phyloP scores from a whole-genome alignment of 257 asterid genomes.

The Nicotiana tabacum region DNA sequence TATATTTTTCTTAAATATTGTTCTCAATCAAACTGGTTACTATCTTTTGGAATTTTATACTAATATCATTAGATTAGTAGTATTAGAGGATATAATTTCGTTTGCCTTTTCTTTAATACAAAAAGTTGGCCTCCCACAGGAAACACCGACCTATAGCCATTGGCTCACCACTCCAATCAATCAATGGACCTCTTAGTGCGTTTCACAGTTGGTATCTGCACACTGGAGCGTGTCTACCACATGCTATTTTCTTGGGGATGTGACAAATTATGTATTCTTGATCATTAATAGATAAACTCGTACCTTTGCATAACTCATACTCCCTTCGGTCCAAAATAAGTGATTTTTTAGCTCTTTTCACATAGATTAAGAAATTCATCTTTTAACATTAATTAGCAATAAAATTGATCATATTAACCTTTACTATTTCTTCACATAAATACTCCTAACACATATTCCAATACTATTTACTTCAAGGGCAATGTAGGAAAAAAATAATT shows the following conservation, averaged over 20 bases:
- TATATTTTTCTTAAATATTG: no score
- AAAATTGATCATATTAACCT: no score
- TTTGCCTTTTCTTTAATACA: slow-evolving; percentile 4
- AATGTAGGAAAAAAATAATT: no score
- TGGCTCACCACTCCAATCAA: slow-evolving; percentile 39
- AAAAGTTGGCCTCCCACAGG: slow-evolving; percentile 16
- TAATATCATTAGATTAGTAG: background rate
- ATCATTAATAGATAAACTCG: no score
- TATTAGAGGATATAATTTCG: background rate
- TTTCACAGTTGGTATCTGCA: slow-evolving; percentile 39
- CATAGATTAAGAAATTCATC: no score
- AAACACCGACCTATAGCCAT: slow-evolving; percentile 25
- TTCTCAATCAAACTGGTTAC: background rate
- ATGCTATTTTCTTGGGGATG: slow-evolving; percentile 17
- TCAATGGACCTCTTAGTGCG: slow-evolving; percentile 46
- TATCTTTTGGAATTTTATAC: background rate
- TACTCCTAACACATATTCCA: no score
- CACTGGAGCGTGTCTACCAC: slow-evolving; percentile 50
- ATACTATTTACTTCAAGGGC: no score
- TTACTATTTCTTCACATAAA: no score
- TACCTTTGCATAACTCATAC: background rate
- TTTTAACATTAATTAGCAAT: no score
- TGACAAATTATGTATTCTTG: background rate
- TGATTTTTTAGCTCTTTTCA: no score
- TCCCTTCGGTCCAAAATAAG: no score